A percentile compares a stretch with the other conserved stretches of the same genome.
phyloP scores from a whole-genome alignment of 1,139 yeast genomes.

The Entelexis sorbosivorans region DNA sequence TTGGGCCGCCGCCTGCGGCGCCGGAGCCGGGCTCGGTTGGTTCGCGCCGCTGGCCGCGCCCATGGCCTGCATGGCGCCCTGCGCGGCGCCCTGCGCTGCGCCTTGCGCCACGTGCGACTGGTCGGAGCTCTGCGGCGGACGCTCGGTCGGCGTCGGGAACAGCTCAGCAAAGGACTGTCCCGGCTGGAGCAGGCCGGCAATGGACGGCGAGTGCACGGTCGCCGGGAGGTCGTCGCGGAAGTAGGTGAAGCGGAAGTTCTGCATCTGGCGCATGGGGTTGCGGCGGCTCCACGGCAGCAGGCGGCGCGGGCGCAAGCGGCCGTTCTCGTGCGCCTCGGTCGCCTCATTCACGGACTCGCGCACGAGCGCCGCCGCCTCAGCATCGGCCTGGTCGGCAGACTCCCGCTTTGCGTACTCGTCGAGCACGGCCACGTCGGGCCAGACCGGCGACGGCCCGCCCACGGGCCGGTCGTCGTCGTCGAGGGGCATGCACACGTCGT shows the following conservation, averaged over 20 bases:
- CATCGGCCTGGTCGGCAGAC: conserved; percentile 33
- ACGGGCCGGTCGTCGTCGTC: conserved; percentile 30
- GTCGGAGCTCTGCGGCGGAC: background rate
- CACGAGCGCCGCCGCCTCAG: conserved; percentile 23
- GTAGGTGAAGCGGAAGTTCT: conserved; percentile 57
- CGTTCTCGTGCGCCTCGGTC: conserved; percentile 55
- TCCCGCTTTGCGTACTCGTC: conserved; percentile 72
- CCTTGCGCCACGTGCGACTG: conserved; percentile 3
- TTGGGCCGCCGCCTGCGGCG: background rate
- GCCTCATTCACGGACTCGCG: conserved; percentile 53
- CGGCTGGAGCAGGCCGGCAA: conserved; percentile 62
- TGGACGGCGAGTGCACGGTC: conserved; percentile 81
- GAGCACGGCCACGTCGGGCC: conserved; percentile 76
- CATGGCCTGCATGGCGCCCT: conserved; percentile 10
- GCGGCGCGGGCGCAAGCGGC: conserved; percentile 64
- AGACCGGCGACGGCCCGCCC: conserved; percentile 31
- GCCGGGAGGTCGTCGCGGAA: conserved; percentile 81
- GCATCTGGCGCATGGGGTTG: conserved; percentile 16
- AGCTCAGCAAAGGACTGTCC: conserved; percentile 32
- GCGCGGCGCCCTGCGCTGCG: conserved; percentile 16
- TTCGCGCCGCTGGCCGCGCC: background rate
- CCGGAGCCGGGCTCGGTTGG: background rate
- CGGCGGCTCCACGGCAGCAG: conserved; percentile 54
- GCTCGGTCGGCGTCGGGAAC: conserved; percentile 22
- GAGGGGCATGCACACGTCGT: conserved; percentile 79